Evolutionary conservation across 202 grass and related monocot genomes (phyloP), one percentile per base, ranked within the genome.

Genomic region (Carex arenaria): DNA sequence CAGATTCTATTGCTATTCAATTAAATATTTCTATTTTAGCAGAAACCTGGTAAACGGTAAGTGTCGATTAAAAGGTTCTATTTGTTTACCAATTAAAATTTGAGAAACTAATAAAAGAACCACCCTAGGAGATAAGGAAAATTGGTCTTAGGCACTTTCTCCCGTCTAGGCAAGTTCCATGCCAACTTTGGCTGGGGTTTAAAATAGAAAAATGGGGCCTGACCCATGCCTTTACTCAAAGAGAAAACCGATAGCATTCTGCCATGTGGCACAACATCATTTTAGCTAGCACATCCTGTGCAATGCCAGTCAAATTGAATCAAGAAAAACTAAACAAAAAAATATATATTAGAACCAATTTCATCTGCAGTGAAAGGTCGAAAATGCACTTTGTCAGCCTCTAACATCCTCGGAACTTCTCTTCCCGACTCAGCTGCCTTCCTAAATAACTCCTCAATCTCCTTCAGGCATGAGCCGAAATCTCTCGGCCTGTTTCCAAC

Each of bases 351-450:
- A 75, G 72, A 83, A 98, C 96, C 93, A 83, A 67, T 92, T 87
- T 95, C 91, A 86, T 92, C 85, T 20, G 88, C 83, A 61, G 90
- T 79, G 76, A 92, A 85, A 87, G 96, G 89, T 28, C 87, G 88
- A 38, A 95, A 88, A 67, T 99, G 89, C 66, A 99, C 73, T 95
- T 92, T 95, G 82, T 94, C 88, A 61, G 96, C 91, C 86, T 99
- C 96, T 75, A 99, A 89, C 96, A 99, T 99, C 87, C 91, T 95
- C 13, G 89, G 93, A 78, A 99, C 93, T 88, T 99, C 96, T 94
- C 81, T 92, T 82, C 96, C 96, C 63, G 91, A 94, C 87, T 95
- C 96, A 74, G 88, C 94, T 69, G 91, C 93, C 90, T 88, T 99
- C 4, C 84, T 74, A 89, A 99, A 99, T 66, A 95, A 89, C 4